A percentile compares a stretch with the other conserved stretches of the same genome.
Evolutionary conservation across 768 basidiomycete genomes (phyloP).

Genomic region (Phlegmacium glaucopus): DNA sequence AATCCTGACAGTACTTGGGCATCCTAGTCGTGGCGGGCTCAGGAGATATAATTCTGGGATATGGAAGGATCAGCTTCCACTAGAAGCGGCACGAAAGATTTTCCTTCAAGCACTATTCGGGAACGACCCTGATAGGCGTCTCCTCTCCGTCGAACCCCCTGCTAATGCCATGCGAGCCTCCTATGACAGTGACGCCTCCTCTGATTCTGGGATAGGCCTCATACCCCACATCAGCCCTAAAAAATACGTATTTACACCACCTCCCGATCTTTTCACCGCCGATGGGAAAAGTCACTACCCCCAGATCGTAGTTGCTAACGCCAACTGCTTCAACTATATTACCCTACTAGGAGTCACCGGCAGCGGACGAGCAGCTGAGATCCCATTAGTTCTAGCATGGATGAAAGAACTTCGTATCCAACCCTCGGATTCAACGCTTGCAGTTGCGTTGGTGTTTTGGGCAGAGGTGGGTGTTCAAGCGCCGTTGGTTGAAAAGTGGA

Average conservation of each 20-base stretch:
- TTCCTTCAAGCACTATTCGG: constrained; percentile 58
- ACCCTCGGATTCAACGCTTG: constrained; percentile 55
- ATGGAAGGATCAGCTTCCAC: constrained; percentile 44
- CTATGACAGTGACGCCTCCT: constrained; percentile 19
- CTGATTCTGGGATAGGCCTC: constrained; percentile 4
- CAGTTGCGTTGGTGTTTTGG: constrained; percentile 66
- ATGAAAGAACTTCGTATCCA: constrained; percentile 57
- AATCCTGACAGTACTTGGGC: constrained; percentile 26
- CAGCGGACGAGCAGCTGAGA: constrained; percentile 42
- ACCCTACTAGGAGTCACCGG: constrained; percentile 48
- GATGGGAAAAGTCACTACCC: constrained; percentile 19
- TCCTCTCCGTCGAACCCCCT: constrained; percentile 33
- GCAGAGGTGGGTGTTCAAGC: constrained; percentile 63
- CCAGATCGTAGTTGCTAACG: constrained; percentile 41
- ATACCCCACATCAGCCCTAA: constrained; percentile 5
- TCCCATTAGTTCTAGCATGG: constrained; percentile 70
- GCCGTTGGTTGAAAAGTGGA: constrained; percentile 51
- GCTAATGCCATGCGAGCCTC: constrained; percentile 29
- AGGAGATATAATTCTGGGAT: constrained; percentile 32
- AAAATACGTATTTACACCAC: constrained; percentile 13
- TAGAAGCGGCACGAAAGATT: constrained; percentile 44
- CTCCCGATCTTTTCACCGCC: constrained; percentile 22
- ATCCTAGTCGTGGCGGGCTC: constrained; percentile 17
- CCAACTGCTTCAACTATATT: constrained; percentile 57
- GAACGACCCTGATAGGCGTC: constrained; percentile 31